Base-by-base conservation (phyloP, 192 early-diverging fungal species). In the Geosiphon pyriformis region DNA sequence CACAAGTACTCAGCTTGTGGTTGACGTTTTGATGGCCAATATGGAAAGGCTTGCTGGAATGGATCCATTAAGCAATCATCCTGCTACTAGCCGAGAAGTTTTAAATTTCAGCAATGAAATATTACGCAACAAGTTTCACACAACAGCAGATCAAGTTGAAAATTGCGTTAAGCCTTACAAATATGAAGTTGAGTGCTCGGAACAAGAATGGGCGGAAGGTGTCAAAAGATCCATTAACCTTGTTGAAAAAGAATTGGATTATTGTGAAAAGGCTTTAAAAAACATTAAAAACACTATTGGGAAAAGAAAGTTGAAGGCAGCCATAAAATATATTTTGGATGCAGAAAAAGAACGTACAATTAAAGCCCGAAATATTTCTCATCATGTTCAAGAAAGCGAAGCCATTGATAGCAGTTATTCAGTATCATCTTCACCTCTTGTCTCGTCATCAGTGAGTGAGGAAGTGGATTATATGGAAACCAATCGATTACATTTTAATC, bases 91-190 rank as follows among this genome's bases (percentile, higher is more conserved):
- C 20, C 68, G 80, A 18, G 86, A 91, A 27, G 87, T 98, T 49
- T 75, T 93, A 63, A 82, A 85, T 50, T 92, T 96, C 68, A 90
- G 86, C 34, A 87, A 86, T 54, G 93, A 93, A 37, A 89, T 97
- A 51, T 65, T 98, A 64, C 85, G 91, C 26, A 81, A 74, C 61
- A 94, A 95, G 58, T 94, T 92, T 79, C 87, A 91, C 35, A 80
- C 90, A 3, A 91, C 95, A 4, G 86, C 94, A 10, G 96, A 97
- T 71, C 95, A 97, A 77, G 96, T 98, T 7, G 96, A 98, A 67
- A 98, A 97, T 80, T 96, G 94, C 1, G 94, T 98, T 76, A 98
- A 98, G 76, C 96, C 95, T 17, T 95, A 91, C 82, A 98, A 98
- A 79, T 95, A 93, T 67, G 96, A 98, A 77, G 91, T 97, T 11